Evolutionary conservation across 106 monocot species (phyloP).

Genomic region (Chionographis japonica): DNA sequence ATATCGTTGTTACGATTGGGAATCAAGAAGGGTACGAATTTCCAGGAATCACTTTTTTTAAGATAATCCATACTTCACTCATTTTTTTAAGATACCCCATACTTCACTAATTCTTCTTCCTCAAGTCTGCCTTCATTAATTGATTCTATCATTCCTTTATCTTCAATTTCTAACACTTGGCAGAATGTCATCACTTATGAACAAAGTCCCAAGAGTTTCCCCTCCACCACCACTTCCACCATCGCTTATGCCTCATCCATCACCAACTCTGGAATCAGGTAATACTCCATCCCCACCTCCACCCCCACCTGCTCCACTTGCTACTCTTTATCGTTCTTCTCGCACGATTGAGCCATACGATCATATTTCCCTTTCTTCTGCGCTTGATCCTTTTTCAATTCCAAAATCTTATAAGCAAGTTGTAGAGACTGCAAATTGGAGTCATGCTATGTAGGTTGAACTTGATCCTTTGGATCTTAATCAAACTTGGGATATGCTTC

Average conservation of each 20-base stretch:
- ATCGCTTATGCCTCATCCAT: not conserved
- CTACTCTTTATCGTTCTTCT: not conserved
- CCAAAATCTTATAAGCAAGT: constrained; percentile 11
- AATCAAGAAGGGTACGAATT: not conserved
- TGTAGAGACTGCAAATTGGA: constrained; percentile 13
- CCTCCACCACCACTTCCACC: not conserved
- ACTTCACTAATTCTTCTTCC: not conserved
- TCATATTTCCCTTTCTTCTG: constrained; percentile 6
- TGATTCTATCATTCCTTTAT: not conserved
- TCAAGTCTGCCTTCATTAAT: not conserved
- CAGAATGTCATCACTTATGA: not conserved
- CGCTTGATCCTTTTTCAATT: constrained; percentile 7
- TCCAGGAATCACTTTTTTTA: not conserved
- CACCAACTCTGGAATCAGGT: constrained; percentile 1
- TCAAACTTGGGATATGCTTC: too few relatives aligned
- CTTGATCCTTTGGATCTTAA: not conserved
- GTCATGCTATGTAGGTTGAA: constrained; percentile 15
- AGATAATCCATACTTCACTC: too few relatives aligned
- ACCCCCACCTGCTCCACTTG: not conserved
- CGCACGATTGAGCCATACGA: not conserved
- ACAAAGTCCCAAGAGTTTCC: not conserved
- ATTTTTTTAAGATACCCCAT: constrained; percentile 3
- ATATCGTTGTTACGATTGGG: not conserved
- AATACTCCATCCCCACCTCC: not conserved
- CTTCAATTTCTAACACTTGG: constrained; percentile 12